Base-by-base conservation (phyloP, 495 filamentous ascomycete species). In the Penicillium lividum region DNA sequence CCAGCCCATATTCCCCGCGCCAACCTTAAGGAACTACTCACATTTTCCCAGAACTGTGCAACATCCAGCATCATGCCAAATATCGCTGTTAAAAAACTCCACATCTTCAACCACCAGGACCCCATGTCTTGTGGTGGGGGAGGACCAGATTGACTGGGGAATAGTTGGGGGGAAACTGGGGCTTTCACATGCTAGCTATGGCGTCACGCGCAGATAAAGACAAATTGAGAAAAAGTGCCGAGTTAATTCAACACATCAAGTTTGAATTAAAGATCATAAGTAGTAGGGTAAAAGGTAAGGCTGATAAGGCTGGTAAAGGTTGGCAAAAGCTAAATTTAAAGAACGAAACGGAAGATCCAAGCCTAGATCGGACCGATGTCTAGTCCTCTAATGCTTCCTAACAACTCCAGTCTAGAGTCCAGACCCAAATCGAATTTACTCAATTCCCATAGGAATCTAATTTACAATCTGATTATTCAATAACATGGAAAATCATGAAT, bases 11-110 rank as follows among this genome's bases (percentile, higher is more conserved):
- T 18, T 51, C 33, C 38, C 46, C 22, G 48, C 53, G 36, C 30
- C 18, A 15, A 9, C 7, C 52, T 44, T 42, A 38, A 38, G 30
- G 1, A 15, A 55, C 30, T 36, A 76, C 78, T 64, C 66, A 90
- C 87, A 51, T 78, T 69, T 65, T 80, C 76, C 87, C 87, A 90
- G 62, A 86, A 90, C 25, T 78, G 71, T 11, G 81, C 71, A 5
- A 90, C 85, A 53, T 89, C 86, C 16, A 84, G 57, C 5, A 88
- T 64, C 75, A 89, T 78, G 36, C 73, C 74, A 62, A 79, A 76
- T 33, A 86, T 62, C 4, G 81, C 79, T 13, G 76, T 58, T 25
- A 85, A 16, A 3, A 63, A 28, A 80, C 18, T 54, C 64, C 69
- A 60, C 62, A 74, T 56, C 65, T 52, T 47, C 51, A 52, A 59